Evolutionary conservation across 2,329 filamentous ascomycete species (phyloP).

Genomic region (Tolypocladium pustulatum): DNA sequence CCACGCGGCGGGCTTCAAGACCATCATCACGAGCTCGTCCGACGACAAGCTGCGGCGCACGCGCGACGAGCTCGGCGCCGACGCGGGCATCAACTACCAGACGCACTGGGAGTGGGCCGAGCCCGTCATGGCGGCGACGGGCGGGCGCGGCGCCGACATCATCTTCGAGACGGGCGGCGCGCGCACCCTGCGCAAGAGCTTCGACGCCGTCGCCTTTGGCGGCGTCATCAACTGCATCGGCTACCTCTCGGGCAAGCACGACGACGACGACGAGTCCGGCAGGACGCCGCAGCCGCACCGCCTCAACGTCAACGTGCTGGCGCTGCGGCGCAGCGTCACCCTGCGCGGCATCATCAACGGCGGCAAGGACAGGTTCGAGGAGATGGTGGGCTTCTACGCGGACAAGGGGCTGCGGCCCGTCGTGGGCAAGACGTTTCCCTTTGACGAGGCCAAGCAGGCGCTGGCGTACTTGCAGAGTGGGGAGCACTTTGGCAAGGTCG

Average conservation of each 20-base stretch:
- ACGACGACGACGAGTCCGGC: constrained; percentile 27
- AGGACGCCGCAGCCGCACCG: constrained; percentile 23
- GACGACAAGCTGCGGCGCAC: constrained; percentile 39
- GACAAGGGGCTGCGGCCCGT: constrained; percentile 35
- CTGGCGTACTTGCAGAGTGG: constrained; percentile 37
- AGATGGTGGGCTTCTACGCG: constrained; percentile 37
- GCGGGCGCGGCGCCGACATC: constrained; percentile 36
- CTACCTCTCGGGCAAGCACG: constrained; percentile 41
- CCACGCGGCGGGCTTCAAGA: constrained; percentile 37
- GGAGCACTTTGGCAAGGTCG: constrained; percentile 48
- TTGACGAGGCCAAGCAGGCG: constrained; percentile 15
- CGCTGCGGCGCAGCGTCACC: constrained; percentile 34
- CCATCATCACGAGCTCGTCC: constrained; percentile 44
- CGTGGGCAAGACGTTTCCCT: constrained; percentile 34
- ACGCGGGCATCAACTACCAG: constrained; percentile 43
- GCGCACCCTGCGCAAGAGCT: constrained; percentile 38
- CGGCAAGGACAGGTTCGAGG: constrained; percentile 40
- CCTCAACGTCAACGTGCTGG: constrained; percentile 47
- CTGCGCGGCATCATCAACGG: constrained; percentile 51
- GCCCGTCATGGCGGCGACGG: constrained; percentile 21
- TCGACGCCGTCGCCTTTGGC: constrained; percentile 42
- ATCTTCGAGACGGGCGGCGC: constrained; percentile 46
- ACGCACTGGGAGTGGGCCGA: constrained; percentile 36
- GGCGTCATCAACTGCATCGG: constrained; percentile 43
- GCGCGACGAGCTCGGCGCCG: constrained; percentile 35